Percentiles rank a stretch among this genome's conserved stretches.
These are phyloP conservation scores for Hymenoscyphus repandus DNA, from an alignment of 2,329 filamentous ascomycete species.

Conservation along the genomic window DNA sequence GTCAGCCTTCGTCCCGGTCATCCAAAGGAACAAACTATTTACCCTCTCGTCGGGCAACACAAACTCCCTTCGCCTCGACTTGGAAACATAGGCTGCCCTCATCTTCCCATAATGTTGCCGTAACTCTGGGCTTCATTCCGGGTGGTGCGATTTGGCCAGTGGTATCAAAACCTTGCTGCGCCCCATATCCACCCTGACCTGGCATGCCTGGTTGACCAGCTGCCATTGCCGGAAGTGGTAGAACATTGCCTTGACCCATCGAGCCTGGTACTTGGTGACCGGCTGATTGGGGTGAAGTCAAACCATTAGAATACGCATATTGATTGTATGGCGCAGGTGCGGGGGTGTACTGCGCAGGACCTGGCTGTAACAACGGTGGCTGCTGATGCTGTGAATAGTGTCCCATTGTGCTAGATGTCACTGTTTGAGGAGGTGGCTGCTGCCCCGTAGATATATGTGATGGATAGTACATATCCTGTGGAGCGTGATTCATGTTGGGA, in stretches of 20 bases:
- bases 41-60: slow-evolving; percentile 92
- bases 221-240: slow-evolving; percentile 57
- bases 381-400: slow-evolving; percentile 78
- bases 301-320: slow-evolving; percentile 71
- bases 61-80: slow-evolving; percentile 92
- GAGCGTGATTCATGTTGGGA: slow-evolving; percentile 72
- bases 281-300: slow-evolving; percentile 72
- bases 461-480: slow-evolving; percentile 81
- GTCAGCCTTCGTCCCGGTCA: slow-evolving; percentile 4
- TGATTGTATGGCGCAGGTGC: slow-evolving; percentile 52
- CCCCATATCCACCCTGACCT: slow-evolving; percentile 38
- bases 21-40: slow-evolving; percentile 26
- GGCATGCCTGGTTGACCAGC: slow-evolving; percentile 44
- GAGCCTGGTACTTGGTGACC: slow-evolving; percentile 64
- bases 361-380: slow-evolving; percentile 68
- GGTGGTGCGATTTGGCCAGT: slow-evolving; percentile 90
- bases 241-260: slow-evolving; percentile 63
- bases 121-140: slow-evolving; percentile 94
- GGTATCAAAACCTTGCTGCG: slow-evolving; percentile 61
- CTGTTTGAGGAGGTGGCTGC: slow-evolving; percentile 68
- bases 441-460: slow-evolving; percentile 74
- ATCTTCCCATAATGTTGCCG: slow-evolving; percentile 96
- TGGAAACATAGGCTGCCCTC: slow-evolving; percentile 97
- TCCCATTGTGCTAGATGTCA: slow-evolving; percentile 65
- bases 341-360: slow-evolving; percentile 62